These are phyloP conservation scores for Aspergillus terreus DNA, from an alignment of 2,329 filamentous ascomycete species.

Conservation along the genomic window DNA sequence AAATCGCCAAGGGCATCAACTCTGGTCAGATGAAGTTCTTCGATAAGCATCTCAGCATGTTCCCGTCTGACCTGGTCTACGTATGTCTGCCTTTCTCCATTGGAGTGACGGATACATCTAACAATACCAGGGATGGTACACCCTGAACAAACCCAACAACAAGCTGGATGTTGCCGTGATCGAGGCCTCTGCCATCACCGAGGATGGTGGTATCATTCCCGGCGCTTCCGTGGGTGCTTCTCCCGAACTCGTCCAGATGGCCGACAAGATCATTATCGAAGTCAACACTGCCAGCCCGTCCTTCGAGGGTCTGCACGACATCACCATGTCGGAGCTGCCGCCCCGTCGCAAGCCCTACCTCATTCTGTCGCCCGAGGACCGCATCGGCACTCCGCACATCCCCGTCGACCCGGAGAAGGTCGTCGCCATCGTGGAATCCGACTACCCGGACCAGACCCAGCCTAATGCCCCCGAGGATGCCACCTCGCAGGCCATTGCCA, in stretches of 20 bases:
- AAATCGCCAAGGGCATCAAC: constrained; percentile 87
- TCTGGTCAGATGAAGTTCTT: constrained; percentile 86
- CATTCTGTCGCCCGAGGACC: constrained; percentile 79
- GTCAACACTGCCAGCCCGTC: constrained; percentile 83
- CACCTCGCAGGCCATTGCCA: constrained; percentile 67
- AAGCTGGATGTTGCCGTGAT: constrained; percentile 79
- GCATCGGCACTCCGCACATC: constrained; percentile 78
- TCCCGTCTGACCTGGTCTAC: constrained; percentile 81
- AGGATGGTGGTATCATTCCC: constrained; percentile 83
- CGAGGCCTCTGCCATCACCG: constrained; percentile 80
- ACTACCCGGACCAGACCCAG: constrained; percentile 73
- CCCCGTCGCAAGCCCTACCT: constrained; percentile 79
- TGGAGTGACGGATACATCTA: background rate
- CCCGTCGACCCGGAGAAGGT: constrained; percentile 82
- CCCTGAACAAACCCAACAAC: constrained; percentile 69
- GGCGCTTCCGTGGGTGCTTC: constrained; percentile 82
- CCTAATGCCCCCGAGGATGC: constrained; percentile 76
- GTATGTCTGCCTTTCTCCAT: constrained; percentile 36
- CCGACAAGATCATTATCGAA: constrained; percentile 89
- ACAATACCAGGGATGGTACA: constrained; percentile 67
- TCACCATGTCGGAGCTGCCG: constrained; percentile 81
- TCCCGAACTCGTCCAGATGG: constrained; percentile 83
- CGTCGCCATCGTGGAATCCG: constrained; percentile 77
- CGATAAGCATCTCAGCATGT: constrained; percentile 92
- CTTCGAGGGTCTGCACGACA: constrained; percentile 86